Base-by-base conservation (phyloP, 352 stramenopile genomes). In the Phytophthora lateralis region DNA sequence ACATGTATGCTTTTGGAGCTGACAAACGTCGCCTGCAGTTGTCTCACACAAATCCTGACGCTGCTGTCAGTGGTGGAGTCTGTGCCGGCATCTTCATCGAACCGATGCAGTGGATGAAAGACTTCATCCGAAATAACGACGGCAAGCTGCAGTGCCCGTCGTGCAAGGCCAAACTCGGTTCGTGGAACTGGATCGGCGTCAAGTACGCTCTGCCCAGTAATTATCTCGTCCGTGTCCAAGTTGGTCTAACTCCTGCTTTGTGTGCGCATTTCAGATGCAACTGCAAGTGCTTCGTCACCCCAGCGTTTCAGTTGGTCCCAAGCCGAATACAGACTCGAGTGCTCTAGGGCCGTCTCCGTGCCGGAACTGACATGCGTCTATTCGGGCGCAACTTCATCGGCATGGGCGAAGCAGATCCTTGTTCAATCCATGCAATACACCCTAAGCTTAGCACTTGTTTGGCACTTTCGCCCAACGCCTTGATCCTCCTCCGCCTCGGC, bases 101-200 rank as follows among this genome's bases (percentile, higher is more conserved):
- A 57, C 82, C 82, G 0, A 79, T 93, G 67, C 38, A 75, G 38
- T 93, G 84, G 84, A 93, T 93, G 84, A 61, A 41, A 14, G 45
- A 62, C 0, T 15, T 90, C 26, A 35, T 66, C 14, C 55, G 60
- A 21, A 63, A 49, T 32, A 82, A 81, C 26, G 63, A 85, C 21
- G 84, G 84, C 26, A 93, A 91, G 41, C 41, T 93, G 8, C 51
- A 63, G 8, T 93, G 84, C 56, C 83, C 83, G 14, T 78, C 79
- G 11, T 93, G 84, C 58, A 79, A 73, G 6, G 63, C 82, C 11
- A 93, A 93, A 47, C 68, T 93, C 52, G 84, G 84, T n/a, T 80
- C 78, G 21, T 93, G 78, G 78, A 85, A 80, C 53, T 93, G 84
- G 84, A 80, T 80, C 24, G 84, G 84, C 44, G 66, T 83, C 60